These are phyloP conservation scores for Pyricularia pennisetigena DNA, from an alignment of 2,329 filamentous ascomycete genomes.

Conservation along the genomic window DNA sequence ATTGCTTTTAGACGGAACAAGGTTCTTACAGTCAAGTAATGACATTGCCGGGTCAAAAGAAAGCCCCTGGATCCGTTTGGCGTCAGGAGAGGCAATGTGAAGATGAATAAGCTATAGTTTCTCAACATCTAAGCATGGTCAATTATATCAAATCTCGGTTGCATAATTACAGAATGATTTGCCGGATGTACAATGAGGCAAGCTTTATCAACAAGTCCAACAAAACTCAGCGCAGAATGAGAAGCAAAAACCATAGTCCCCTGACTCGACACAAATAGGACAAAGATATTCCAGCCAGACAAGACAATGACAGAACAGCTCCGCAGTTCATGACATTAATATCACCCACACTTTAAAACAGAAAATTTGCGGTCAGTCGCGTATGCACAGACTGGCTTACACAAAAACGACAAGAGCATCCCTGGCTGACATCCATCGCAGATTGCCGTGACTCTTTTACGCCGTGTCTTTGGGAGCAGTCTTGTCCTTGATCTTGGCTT, in stretches of 20 bases:
- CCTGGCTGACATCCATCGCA: background rate
- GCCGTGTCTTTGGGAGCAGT: background rate
- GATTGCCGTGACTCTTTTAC: background rate
- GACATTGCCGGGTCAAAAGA: no score
- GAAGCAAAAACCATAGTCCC: background rate
- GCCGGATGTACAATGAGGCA: background rate
- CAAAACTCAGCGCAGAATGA: background rate
- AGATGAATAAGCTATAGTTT: no score
- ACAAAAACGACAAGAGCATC: background rate
- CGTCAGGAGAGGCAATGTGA: no score
- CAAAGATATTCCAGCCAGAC: background rate
- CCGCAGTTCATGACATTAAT: background rate
- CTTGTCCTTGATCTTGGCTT: conserved; percentile 3
- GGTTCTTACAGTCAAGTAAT: background rate
- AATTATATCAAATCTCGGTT: background rate
- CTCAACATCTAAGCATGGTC: no score
- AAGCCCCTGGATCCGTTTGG: no score
- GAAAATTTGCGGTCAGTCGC: background rate
- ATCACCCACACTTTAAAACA: background rate
- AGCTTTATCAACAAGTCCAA: background rate
- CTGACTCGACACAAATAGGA: background rate
- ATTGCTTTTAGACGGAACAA: background rate
- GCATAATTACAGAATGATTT: background rate
- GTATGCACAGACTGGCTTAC: background rate
- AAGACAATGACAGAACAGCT: background rate